Percentiles rank a stretch among this genome's conserved stretches.
Evolutionary conservation across 257 asterid genomes (phyloP).

Genomic region (Nicotiana tomentosiformis): DNA sequence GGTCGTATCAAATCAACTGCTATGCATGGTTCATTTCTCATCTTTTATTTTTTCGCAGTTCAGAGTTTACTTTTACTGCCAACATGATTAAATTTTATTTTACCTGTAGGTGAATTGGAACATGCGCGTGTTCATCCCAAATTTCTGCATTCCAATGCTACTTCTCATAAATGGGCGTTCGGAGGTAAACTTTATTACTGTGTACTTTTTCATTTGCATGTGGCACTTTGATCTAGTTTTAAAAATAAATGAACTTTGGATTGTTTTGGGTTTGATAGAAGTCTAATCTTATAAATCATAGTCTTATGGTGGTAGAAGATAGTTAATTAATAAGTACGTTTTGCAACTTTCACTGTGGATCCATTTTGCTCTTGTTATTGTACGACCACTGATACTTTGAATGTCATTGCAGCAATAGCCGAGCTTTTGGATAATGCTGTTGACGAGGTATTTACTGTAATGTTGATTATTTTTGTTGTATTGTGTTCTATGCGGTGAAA

Average conservation of each 20-base stretch:
- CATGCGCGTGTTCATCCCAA: slow-evolving; percentile 96
- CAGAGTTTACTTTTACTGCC: background rate
- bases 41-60: background rate
- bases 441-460: slow-evolving; percentile 65
- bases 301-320: background rate
- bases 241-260: background rate
- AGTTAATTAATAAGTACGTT: background rate
- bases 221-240: background rate
- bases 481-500: background rate
- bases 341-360: background rate
- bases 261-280: background rate
- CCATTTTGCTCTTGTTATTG: background rate
- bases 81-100: background rate
- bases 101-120: slow-evolving; percentile 64
- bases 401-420: slow-evolving; percentile 68
- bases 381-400: background rate
- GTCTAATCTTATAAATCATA: background rate
- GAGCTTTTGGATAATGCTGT: slow-evolving; percentile 94
- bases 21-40: slow-evolving; percentile 26
- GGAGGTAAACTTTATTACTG: slow-evolving; percentile 48
- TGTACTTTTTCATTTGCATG: background rate
- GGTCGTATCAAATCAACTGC: slow-evolving; percentile 31
- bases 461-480: background rate
- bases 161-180: slow-evolving; percentile 95
- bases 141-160: slow-evolving; percentile 91